Base-by-base conservation (phyloP, 2,329 filamentous ascomycete genomes). In the Beauveria pseudobassiana region DNA sequence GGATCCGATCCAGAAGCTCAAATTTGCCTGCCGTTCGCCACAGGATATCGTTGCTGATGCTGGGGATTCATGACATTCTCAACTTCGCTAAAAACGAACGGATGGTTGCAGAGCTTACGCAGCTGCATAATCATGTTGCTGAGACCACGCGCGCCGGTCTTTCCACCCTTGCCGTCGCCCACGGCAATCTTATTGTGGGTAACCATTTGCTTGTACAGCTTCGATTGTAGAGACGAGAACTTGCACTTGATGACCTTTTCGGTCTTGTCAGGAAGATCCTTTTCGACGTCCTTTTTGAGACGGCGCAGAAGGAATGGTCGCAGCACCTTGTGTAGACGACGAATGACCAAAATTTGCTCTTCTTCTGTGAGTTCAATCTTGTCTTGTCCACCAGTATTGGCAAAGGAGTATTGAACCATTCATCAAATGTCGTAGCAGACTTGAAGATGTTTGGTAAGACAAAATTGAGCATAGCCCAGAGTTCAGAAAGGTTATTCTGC, bases 101-200 rank as follows among this genome's bases (percentile, higher is more conserved):
- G 95, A 79, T 99, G 95, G 74, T 99, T 99, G 80, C 95, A 99
- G 56, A 99, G 87, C 78, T 99, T 99, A 72, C 95, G 89, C 71
- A 99, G 80, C 77, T 99, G 95, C 95, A 99, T 99, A 64, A 99
- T 91, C 93, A 99, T 99, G 78, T 99, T 99, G 82, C 93, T 98
- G 65, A 99, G 80, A 74, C 95, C 95, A 72, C 92, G 91, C 76
- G 96, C 89, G 67, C 90, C 90, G 52, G 91, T 92, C 85, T 96
- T 97, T 70, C 93, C 93, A 65, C 92, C 93, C 78, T 96, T 96
- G 70, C 91, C 92, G 72, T 98, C 93, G 74, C 91, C 92, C 69
- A 99, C 93, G 68, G 91, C 87, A 72, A 99, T 87, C 74, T 90
- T 93, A 77, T 98, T 96, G 78, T 96, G 91, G 1, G 89, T 96